Evolutionary conservation across 805 yeast species (phyloP), one percentile per base, ranked within the genome.

Genomic region (Yarrowia hollandica): DNA sequence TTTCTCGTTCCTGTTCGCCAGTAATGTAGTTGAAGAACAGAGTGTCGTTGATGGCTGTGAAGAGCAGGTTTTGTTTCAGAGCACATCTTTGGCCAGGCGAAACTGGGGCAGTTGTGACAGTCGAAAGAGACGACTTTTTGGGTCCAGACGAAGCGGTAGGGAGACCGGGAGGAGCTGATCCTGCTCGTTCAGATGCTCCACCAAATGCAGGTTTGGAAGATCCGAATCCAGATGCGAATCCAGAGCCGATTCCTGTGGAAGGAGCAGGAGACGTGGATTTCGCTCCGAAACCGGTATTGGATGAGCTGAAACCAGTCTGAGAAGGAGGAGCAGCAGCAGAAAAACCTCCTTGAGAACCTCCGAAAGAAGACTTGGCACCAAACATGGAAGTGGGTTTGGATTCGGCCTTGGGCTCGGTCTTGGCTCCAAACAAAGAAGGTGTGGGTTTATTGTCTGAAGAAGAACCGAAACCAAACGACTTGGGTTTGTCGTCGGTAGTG

Each of bases 1-100:
- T 14, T 6, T 15, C n/a, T 5, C 25, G 38, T 1, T 21, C 2
- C 15, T 48, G 12, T 5, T 22, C 30, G 1, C 39, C n/a, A 2
- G 55, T 44, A 3, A 44, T 14, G 30, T 48, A 48, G 30, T 10
- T 31, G 39, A 15, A 22, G 16, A 15, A 48, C 6, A 48, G 39
- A 11, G 39, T 31, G 14, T 22, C 23, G 15, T 19, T n/a, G 25
- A 48, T 33, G 10, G 55, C 55, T 5, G 55, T 31, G 30, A 48
- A 48, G 8, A 48, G 39, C 7, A 31, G 30, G 30, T 48, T 48
- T 10, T 33, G 55, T 5, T 33, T 31, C n/a, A 48, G 30, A 6
- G 55, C 55, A 7, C n/a, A 6, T 48, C 39, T 19, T n/a, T 48
- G 55, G 4, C 55, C 55, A 3, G 55, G 55, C 1, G 35, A 7